A percentile compares a stretch with the other conserved stretches of the same genome.
These are phyloP conservation scores for Penicillium bialowiezense DNA, from an alignment of 495 filamentous ascomycete species.

Conservation along the genomic window DNA sequence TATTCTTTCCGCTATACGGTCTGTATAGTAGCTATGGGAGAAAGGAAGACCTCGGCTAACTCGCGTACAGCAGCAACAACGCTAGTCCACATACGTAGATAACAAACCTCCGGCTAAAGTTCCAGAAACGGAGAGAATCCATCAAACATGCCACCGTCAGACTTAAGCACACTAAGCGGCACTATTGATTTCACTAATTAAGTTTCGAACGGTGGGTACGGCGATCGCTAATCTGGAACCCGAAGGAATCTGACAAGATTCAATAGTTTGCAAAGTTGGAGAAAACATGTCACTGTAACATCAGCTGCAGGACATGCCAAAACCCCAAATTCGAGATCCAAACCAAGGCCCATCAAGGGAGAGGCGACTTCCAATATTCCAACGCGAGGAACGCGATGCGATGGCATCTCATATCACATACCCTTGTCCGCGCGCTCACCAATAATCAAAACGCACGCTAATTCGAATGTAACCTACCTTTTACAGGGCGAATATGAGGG, in stretches of 20 bases:
- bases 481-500: too few relatives aligned
- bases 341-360: background rate
- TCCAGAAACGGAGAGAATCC: conserved; percentile 5
- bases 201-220: conserved; percentile 19
- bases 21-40: background rate
- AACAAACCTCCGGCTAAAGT: conserved; percentile 3
- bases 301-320: background rate
- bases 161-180: conserved; percentile 3
- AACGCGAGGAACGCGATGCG: background rate
- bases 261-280: conserved; percentile 13
- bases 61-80: background rate
- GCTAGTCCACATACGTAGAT: background rate
- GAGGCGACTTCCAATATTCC: background rate
- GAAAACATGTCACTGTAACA: too few relatives aligned
- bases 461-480: background rate
- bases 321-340: background rate
- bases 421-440: background rate
- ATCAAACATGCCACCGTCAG: conserved; percentile 7
- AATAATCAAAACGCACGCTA: background rate
- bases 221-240: conserved; percentile 10
- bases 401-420: background rate
- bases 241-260: conserved; percentile 9
- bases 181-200: conserved; percentile 21
- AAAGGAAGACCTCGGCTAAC: background rate
- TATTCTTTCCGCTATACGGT: background rate